Percentiles rank a stretch among this genome's conserved stretches.
phyloP scores from a whole-genome alignment of 2,329 filamentous ascomycete species.

The Venturia oleaginea region DNA sequence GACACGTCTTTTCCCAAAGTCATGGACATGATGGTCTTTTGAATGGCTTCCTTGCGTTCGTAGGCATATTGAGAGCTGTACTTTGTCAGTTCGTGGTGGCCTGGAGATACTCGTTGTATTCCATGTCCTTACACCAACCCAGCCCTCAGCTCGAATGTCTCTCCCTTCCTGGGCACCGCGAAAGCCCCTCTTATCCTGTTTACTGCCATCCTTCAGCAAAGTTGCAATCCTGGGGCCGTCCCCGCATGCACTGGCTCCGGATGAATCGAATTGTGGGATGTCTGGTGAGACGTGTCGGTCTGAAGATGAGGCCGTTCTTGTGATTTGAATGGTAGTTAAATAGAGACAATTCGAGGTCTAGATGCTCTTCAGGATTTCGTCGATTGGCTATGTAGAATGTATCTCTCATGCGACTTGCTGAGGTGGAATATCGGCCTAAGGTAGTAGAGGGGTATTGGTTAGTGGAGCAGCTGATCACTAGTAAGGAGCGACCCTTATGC shows the following conservation, averaged over 20 bases:
- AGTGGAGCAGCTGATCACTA: not conserved
- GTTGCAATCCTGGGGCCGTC: not conserved
- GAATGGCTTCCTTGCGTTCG: constrained; percentile 96
- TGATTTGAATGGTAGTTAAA: not conserved
- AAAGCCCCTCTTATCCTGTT: constrained; percentile 94
- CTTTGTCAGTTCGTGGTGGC: constrained; percentile 24
- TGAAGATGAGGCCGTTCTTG: not conserved
- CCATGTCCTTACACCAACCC: constrained; percentile 58
- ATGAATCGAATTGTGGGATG: constrained; percentile 7
- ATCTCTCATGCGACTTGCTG: not conserved
- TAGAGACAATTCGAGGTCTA: not conserved
- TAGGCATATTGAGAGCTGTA: constrained; percentile 92
- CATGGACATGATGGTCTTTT: constrained; percentile 99
- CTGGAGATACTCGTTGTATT: not conserved
- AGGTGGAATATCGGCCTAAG: not conserved
- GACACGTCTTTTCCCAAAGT: constrained; percentile 98
- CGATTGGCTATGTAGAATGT: not conserved
- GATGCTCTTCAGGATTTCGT: no score
- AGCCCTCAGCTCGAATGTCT: constrained; percentile 94
- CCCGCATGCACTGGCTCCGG: constrained; percentile 3
- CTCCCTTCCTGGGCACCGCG: constrained; percentile 85
- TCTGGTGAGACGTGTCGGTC: not conserved
- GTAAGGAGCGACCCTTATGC: not conserved
- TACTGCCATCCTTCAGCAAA: constrained; percentile 64
- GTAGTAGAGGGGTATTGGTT: not conserved